Evolutionary conservation across 805 yeast genomes (phyloP), one percentile per base, ranked within the genome.

Genomic region (Candida vaughaniae): DNA sequence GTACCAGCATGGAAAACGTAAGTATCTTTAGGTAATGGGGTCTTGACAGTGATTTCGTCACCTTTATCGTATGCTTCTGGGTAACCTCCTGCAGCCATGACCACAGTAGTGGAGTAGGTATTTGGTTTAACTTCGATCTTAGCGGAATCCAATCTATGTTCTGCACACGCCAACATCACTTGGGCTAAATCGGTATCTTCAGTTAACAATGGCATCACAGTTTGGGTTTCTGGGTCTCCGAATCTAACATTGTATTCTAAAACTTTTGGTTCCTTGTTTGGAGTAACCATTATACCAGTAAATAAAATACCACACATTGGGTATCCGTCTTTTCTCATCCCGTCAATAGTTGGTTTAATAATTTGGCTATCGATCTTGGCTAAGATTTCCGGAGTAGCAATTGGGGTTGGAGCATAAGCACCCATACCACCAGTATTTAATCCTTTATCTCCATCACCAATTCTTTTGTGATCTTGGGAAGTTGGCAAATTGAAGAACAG

Each of bases 401-500:
- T 73, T 39, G 99, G 99, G 8, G 98, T 95, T 22, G 99, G 99
- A 6, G 98, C 93, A 56, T 93, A 93, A 6, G 98, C 95, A 47
- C 99, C 99, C 99, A 93, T 93, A 46, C 99, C 99, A 50, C 99
- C 99, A 25, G 99, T 93, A 68, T 93, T 93, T 45, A 91, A 74
- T 17, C 99, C 99, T 26, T 80, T 70, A 61, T 93, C 99, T 43
- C 90, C 90, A 54, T 95, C 87, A 38, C 95, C 95, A 49, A 85
- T 76, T 62, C 99, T 82, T 70, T 93, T 93, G 68, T 93, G 99
- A 60, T 93, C 99, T 68, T 93, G 99, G 18, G 98, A 96, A 30
- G 98, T 86, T 29, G 99, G 99, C 41, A 93, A 76, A 58, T 87
- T 90, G 58, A 81, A 77, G 55, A 81, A 82, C 8, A 95, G 78